These are phyloP conservation scores for Sarocladium oryzae DNA, from an alignment of 2,329 filamentous ascomycete species.

Conservation along the genomic window DNA sequence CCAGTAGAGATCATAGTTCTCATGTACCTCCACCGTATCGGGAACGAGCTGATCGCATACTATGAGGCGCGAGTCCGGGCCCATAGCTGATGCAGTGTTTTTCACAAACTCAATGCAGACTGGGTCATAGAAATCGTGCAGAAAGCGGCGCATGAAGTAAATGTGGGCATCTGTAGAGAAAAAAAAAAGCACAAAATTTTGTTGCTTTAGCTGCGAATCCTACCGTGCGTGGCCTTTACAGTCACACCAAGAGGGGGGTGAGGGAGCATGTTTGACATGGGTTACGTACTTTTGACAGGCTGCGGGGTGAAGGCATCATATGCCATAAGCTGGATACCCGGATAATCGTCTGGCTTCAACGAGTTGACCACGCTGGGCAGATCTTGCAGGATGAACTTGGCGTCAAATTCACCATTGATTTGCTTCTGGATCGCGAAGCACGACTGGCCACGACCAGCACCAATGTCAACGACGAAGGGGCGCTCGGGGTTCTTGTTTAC, in stretches of 20 bases:
- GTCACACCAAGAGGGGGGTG: not conserved
- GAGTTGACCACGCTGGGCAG: conserved; percentile 23
- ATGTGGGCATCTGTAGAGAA: conserved; percentile 22
- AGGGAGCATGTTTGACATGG: not conserved
- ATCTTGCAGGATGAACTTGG: conserved; percentile 25
- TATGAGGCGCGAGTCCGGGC: conserved; percentile 24
- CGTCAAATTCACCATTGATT: conserved; percentile 16
- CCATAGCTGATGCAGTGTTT: conserved; percentile 24
- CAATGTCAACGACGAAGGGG: conserved; percentile 25
- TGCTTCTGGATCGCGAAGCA: conserved; percentile 23
- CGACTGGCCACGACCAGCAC: conserved; percentile 25
- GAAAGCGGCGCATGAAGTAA: conserved; percentile 26
- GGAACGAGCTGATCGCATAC: conserved; percentile 29
- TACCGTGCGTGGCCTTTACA: not conserved
- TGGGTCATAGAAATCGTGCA: conserved; percentile 25
- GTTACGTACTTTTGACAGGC: conserved; percentile 17
- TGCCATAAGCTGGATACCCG: conserved; percentile 21
- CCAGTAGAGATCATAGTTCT: conserved; percentile 23
- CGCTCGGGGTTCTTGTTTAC: conserved; percentile 22
- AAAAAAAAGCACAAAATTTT: no score
- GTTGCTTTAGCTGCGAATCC: no score
- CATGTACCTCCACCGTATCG: conserved; percentile 20
- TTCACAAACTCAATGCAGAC: conserved; percentile 24
- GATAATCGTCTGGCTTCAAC: conserved; percentile 19
- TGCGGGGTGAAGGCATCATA: conserved; percentile 16